A percentile compares a stretch with the other conserved stretches of the same genome.
Conservation (phyloP, 495 filamentous ascomycete genomes). For the Penicillium malachiteum region DNA sequence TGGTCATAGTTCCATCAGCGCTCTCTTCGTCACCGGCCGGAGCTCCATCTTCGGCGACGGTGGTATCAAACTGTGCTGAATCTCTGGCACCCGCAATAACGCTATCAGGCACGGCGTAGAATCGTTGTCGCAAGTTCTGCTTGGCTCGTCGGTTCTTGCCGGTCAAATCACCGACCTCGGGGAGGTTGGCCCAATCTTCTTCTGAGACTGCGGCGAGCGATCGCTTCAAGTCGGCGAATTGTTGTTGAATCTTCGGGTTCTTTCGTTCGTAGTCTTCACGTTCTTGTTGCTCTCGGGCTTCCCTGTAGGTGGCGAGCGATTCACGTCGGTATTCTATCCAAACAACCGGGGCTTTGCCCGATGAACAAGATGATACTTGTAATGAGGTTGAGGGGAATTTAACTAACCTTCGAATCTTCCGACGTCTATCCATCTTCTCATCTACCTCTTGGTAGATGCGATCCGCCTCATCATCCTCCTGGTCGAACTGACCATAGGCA, state of each 20-base stretch:
- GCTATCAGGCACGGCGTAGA: constrained; percentile 96
- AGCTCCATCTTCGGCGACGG: constrained; percentile 73
- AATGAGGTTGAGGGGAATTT: constrained; percentile 21
- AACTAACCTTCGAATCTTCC: constrained; percentile 88
- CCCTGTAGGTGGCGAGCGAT: constrained; percentile 69
- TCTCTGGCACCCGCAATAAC: constrained; percentile 86
- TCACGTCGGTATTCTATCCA: constrained; percentile 88
- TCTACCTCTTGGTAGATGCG: constrained; percentile 92
- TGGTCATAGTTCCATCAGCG: constrained; percentile 85
- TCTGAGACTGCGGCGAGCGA: constrained; percentile 84
- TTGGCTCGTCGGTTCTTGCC: constrained; percentile 86
- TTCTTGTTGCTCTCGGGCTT: constrained; percentile 90
- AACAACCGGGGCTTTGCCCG: constrained; percentile 52
- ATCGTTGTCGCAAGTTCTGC: constrained; percentile 76
- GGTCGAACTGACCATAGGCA: constrained; percentile 88
- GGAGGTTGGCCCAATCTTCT: constrained; percentile 94
- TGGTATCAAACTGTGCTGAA: constrained; percentile 77
- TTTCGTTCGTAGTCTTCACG: constrained; percentile 91
- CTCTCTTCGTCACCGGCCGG: constrained; percentile 47
- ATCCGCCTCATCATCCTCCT: constrained; percentile 96
- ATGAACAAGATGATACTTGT: constrained; percentile 67
- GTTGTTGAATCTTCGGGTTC: constrained; percentile 98
- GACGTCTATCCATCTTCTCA: constrained; percentile 89
- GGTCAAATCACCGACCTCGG: constrained; percentile 94
- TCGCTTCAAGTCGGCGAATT: constrained; percentile 94